phyloP scores from a whole-genome alignment of 2,329 filamentous ascomycete species.

The Beauveria brongniartii region DNA sequence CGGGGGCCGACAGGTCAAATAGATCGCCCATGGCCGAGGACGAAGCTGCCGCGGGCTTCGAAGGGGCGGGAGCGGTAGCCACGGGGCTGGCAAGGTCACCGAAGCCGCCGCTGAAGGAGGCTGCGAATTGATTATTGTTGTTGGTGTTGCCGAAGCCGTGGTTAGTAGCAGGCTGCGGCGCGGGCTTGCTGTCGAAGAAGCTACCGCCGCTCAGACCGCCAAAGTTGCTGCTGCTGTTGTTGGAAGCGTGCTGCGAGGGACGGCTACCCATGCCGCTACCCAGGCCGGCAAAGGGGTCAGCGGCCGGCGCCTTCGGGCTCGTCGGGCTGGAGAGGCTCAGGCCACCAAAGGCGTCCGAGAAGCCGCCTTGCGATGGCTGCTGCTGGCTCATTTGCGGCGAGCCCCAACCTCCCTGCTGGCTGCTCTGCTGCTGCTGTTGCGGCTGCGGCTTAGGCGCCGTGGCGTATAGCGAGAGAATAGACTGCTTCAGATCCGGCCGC shows the following conservation, averaged over 20 bases:
- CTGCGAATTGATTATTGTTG: neutral
- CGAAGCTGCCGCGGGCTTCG: conserved; percentile 35
- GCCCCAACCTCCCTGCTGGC: conserved; percentile 50
- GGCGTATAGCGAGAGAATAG: conserved; percentile 90
- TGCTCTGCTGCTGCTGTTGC: conserved; percentile 43
- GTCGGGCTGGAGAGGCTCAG: conserved; percentile 36
- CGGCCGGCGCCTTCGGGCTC: conserved; percentile 33
- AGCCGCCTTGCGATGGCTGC: conserved; percentile 19
- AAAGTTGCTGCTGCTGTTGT: conserved; percentile 39
- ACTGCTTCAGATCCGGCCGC: conserved; percentile 90
- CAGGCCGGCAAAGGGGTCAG: conserved; percentile 56
- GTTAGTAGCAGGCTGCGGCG: conserved; percentile 21
- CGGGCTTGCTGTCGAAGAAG: conserved; percentile 73
- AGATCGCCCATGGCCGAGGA: conserved; percentile 66
- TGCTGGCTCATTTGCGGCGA: conserved; percentile 44
- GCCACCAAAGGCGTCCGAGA: conserved; percentile 65
- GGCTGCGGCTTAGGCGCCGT: conserved; percentile 71
- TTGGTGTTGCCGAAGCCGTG: neutral
- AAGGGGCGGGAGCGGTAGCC: conserved; percentile 29
- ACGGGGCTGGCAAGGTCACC: conserved; percentile 59
- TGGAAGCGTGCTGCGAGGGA: conserved; percentile 27
- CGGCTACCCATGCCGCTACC: conserved; percentile 29
- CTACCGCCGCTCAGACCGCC: conserved; percentile 59
- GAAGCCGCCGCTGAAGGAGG: conserved; percentile 45
- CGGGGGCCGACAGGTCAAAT: conserved; percentile 63